A percentile compares a stretch with the other conserved stretches of the same genome.
These are phyloP conservation scores for Malus hybrid DNA, from an alignment of 331 rosid species.

Conservation along the genomic window DNA sequence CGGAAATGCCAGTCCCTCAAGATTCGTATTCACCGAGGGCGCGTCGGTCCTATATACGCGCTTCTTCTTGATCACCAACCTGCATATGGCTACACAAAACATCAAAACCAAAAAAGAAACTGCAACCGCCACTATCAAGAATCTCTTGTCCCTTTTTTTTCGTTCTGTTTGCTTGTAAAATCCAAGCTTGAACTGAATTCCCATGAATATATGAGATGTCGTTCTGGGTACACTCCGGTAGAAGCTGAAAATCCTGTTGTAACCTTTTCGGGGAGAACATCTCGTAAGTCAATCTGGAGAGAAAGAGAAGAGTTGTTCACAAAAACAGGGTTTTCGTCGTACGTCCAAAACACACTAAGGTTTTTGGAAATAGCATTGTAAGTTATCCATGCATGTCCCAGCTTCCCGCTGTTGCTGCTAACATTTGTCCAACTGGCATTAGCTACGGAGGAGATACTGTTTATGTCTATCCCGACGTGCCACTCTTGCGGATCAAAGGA, in stretches of 20 bases:
- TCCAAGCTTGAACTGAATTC: background rate
- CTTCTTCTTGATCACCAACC: too few species aligned
- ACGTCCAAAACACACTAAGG: too few species aligned
- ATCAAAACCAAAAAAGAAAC: background rate
- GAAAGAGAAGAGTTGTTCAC: too few species aligned
- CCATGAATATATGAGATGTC: background rate
- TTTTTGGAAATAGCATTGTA: too few species aligned
- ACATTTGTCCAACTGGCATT: too few species aligned
- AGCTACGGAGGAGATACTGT: too few species aligned
- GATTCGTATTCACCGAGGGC: background rate
- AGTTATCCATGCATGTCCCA: too few species aligned
- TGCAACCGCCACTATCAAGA: background rate
- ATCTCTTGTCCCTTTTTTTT: background rate
- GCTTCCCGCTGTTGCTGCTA: too few species aligned
- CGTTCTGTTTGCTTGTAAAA: background rate
- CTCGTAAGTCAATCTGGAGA: background rate
- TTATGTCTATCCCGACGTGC: too few species aligned
- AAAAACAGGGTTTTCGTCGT: too few species aligned
- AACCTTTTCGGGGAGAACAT: slow-evolving; percentile 17
- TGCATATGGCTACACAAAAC: background rate
- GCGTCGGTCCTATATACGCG: too few species aligned
- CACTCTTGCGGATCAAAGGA: rapidly evolving
- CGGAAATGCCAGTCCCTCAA: background rate
- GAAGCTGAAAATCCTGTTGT: slow-evolving; percentile 30
- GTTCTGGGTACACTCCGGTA: slow-evolving; percentile 5